Conservation (phyloP, 805 yeast species). For the Alloascoidea africana region DNA sequence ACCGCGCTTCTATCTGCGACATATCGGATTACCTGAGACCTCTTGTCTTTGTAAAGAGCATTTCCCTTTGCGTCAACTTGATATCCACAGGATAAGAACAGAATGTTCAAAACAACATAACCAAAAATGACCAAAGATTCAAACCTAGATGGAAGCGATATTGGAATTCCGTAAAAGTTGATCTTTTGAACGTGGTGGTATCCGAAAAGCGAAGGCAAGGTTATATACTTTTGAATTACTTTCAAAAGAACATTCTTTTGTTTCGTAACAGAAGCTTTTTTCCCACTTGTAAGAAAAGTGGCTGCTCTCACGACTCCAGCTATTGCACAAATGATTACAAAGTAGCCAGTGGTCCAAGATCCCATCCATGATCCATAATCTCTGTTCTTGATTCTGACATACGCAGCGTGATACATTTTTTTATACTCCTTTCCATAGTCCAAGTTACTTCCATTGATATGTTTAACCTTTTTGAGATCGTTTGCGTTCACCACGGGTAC, state of each 20-base stretch:
- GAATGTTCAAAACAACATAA: conserved; percentile 21
- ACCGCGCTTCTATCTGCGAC: conserved; percentile 42
- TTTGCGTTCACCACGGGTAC: too few species aligned
- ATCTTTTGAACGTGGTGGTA: conserved; percentile 15
- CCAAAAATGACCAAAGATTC: conserved; percentile 28
- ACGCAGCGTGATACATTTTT: conserved; percentile 8
- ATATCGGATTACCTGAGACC: conserved; percentile 23
- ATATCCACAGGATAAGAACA: conserved; percentile 17
- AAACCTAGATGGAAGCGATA: conserved; percentile 34
- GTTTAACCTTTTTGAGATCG: too few species aligned
- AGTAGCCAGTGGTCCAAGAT: conserved; percentile 14
- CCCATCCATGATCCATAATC: conserved; percentile 17
- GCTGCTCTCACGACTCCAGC: conserved; percentile 6
- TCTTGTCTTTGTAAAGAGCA: conserved; percentile 20
- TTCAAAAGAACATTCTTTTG: conserved; percentile 9
- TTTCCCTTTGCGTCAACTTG: conserved; percentile 17
- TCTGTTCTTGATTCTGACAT: conserved; percentile 12
- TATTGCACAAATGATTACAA: conserved; percentile 12
- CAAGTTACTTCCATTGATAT: too few species aligned
- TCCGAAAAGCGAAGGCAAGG: conserved; percentile 21
- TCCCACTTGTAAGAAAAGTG: conserved; percentile 7
- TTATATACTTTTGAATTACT: conserved; percentile 13
- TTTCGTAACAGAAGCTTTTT: conserved; percentile 11
- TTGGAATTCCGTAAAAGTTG: conserved; percentile 10
- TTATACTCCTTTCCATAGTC: neutral